Percentiles rank a stretch among this genome's conserved stretches.
Evolutionary conservation across 331 rosid species (phyloP).

Genomic region (Quercus phellos): DNA sequence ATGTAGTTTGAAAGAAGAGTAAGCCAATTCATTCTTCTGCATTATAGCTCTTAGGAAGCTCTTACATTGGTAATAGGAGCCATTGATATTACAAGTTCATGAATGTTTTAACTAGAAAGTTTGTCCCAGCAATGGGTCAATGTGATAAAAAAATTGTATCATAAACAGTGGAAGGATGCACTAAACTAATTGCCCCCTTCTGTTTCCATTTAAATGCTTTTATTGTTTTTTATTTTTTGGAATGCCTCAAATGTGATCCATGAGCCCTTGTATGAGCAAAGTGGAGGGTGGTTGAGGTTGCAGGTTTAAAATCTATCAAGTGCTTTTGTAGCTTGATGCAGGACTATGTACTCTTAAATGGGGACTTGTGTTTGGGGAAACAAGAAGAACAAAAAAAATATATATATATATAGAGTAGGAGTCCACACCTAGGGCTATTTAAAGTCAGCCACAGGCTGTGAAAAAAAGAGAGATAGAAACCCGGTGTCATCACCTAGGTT

Average conservation of each 20-base stretch:
- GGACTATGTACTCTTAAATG: too few species aligned
- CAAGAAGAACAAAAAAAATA: too few species aligned
- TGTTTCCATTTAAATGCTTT: background rate
- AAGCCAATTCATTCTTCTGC: background rate
- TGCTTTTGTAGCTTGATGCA: too few species aligned
- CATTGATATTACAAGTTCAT: background rate
- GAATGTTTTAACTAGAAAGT: background rate
- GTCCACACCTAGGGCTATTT: too few species aligned
- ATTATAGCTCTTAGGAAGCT: background rate
- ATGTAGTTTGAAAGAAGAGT: slow-evolving; percentile 5
- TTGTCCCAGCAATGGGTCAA: background rate
- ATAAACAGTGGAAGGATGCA: background rate
- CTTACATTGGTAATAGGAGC: background rate
- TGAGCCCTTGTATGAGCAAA: too few species aligned
- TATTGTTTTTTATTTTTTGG: background rate
- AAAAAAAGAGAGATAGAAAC: too few species aligned
- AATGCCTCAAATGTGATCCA: background rate
- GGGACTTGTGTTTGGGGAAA: too few species aligned
- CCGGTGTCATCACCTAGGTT: too few species aligned
- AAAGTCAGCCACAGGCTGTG: too few species aligned
- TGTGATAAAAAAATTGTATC: background rate
- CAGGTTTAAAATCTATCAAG: too few species aligned
- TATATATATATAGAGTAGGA: too few species aligned
- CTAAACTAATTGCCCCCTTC: background rate
- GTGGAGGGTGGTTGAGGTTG: too few species aligned